A percentile compares a stretch with the other conserved stretches of the same genome.
Conservation (phyloP, 2,329 filamentous ascomycete species). For the Aureobasidium sp. region DNA sequence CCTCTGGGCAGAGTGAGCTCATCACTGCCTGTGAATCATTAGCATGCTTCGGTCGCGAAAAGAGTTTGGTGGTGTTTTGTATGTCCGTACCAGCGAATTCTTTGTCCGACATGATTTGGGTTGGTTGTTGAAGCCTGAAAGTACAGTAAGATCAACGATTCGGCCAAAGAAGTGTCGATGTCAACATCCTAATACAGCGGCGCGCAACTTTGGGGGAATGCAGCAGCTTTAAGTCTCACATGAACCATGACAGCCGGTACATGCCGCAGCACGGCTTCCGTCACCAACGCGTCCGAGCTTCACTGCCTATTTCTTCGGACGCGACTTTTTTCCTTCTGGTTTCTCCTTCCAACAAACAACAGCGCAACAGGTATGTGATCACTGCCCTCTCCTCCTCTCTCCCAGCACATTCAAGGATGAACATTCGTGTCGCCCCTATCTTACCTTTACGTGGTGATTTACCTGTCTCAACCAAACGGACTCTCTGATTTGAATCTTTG, state of each 20-base stretch:
- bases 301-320: slow-evolving; percentile 7
- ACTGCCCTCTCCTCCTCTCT: neutral
- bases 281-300: slow-evolving; percentile 12
- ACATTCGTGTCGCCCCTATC: slow-evolving; percentile 54
- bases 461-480: slow-evolving; percentile 56
- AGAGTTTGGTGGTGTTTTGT: neutral
- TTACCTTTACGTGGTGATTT: slow-evolving; percentile 50
- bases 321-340: slow-evolving; percentile 2
- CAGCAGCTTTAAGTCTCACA: slow-evolving; percentile 12
- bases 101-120: slow-evolving; percentile 44
- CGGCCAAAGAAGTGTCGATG: slow-evolving; percentile 9
- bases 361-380: slow-evolving; percentile 13
- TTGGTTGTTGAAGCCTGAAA: neutral
- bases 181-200: neutral
- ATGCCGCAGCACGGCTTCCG: slow-evolving; percentile 4
- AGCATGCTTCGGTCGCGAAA: slow-evolving; percentile 13
- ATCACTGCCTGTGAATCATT: slow-evolving; percentile 39
- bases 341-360: slow-evolving; percentile 5
- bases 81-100: slow-evolving; percentile 42
- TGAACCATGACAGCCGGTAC: neutral
- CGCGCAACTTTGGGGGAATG: slow-evolving; percentile 5
- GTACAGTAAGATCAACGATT: neutral
- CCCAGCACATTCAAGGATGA: slow-evolving; percentile 37
- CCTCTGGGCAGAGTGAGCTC: slow-evolving; percentile 54
- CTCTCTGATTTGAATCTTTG: slow-evolving; percentile 38